Conservation (phyloP, 1,284 basidiomycete genomes). For the Porodaedalea pini region DNA sequence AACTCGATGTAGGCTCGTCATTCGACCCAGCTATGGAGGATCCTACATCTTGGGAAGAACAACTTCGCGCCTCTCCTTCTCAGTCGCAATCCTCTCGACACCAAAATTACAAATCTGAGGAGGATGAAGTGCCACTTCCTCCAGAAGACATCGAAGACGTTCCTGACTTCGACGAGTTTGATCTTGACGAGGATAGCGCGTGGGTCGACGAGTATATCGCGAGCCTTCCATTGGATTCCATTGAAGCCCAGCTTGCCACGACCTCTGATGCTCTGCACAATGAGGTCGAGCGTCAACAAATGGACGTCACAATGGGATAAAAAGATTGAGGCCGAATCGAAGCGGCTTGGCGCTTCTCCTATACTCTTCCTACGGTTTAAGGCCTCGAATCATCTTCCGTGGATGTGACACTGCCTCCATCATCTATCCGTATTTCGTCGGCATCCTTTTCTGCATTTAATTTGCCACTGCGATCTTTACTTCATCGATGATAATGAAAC, state of each 20-base stretch:
- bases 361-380: too few species aligned
- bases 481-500: too few species aligned
- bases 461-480: too few species aligned
- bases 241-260: neutral
- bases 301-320: conserved; percentile 1
- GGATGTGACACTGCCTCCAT: too few species aligned
- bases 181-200: conserved; percentile 9
- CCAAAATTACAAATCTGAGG: neutral
- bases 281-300: neutral
- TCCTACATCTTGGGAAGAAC: conserved; percentile 52
- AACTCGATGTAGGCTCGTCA: conserved; percentile 67
- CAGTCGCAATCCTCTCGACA: neutral
- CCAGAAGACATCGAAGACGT: conserved; percentile 16
- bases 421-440: too few species aligned
- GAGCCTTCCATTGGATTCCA: conserved; percentile 2
- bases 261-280: neutral
- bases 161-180: conserved; percentile 14
- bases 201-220: conserved; percentile 15
- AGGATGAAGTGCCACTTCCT: conserved; percentile 2
- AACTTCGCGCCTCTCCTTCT: conserved; percentile 30
- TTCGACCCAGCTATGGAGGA: conserved; percentile 70
- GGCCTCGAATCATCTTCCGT: too few species aligned
- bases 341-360: too few species aligned
- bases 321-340: too few species aligned
- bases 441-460: too few species aligned